Base-by-base conservation (phyloP, 345 rosid species). In the Salix koriyanagi region DNA sequence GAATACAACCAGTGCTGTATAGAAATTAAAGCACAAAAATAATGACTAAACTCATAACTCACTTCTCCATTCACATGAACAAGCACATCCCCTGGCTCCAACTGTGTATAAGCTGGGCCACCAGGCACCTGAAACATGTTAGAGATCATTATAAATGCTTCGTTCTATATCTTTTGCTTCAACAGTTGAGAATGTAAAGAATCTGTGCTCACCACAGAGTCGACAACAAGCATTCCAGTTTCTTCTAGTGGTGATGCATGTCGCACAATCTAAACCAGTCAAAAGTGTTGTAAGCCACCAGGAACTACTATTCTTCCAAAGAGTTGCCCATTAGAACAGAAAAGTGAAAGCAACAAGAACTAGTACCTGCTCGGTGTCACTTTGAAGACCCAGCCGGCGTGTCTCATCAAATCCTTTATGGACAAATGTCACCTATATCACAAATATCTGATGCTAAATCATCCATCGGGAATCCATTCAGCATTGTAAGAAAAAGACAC, bases 401-500 rank as follows among this genome's bases (percentile, higher is more conserved):
- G 91, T 93, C 85, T 95, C 99, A 74, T 95, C 99, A 79, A 95
- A 95, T 60, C 99, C 99, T 88, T 95, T 95, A 77, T 95, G 98
- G 65, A 93, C 68, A 83, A 95, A 91, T 61, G 97, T 95, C 72
- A 86, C 85, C 99, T 95, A 68, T 56, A 79, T 37, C 44, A 79
- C 64, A 77, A 81, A 72, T 14, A 74, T 65, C 23, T 41, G 60
- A 77, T 28, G 58, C 10, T 48, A 58, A 67, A 41, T 66, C 41
- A 72, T 34, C 73, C 72, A 46, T 25, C 46, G 12, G n/a, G 50
- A 54, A 71, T 42, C 10, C 46, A 69, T 42, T 67, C 37, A 65
- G 8, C 9, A 65, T 16, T 36, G 23, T 61, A 39, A 56, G 50
- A 12, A 52, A 70, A 65, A 50, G 7, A 2, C 19, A 66, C 13